These are phyloP conservation scores for Pachyrhizus erosus DNA, from an alignment of 306 rosid genomes.

Conservation along the genomic window DNA sequence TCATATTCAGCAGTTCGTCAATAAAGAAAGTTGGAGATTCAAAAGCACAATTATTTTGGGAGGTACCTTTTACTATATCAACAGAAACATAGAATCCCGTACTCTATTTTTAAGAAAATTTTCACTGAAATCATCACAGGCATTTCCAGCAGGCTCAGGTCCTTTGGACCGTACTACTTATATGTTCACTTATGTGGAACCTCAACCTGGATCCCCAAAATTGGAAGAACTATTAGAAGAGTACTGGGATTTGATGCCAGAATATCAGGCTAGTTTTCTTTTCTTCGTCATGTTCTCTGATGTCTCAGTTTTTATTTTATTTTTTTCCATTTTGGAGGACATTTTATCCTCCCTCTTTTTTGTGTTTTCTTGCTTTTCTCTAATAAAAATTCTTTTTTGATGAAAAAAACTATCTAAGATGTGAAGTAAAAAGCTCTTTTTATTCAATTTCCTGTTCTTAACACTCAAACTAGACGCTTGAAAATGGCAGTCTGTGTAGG, in stretches of 20 bases:
- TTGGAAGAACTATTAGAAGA: constrained; percentile 84
- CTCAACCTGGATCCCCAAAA: constrained; percentile 83
- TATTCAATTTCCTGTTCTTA: neutral
- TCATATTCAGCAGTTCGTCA: constrained; percentile 81
- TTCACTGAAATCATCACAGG: constrained; percentile 63
- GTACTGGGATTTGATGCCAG: constrained; percentile 90
- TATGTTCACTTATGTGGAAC: constrained; percentile 90
- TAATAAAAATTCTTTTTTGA: neutral
- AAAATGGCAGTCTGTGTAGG: neutral
- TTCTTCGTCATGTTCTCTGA: constrained; percentile 4
- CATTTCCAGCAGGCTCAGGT: constrained; percentile 96
- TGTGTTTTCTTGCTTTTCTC: neutral
- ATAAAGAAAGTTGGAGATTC: constrained; percentile 75
- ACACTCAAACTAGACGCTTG: constrained; percentile 21
- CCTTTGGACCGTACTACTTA: constrained; percentile 91
- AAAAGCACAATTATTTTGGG: constrained; percentile 91
- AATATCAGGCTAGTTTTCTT: constrained; percentile 77
- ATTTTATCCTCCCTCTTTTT: neutral
- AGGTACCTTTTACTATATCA: constrained; percentile 59
- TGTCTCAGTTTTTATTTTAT: neutral
- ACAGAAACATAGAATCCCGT: constrained; percentile 2
- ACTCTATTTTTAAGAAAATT: constrained; percentile 16
- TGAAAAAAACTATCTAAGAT: neutral
- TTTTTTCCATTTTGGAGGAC: constrained; percentile 1
- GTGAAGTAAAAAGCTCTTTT: neutral